phyloP scores from a whole-genome alignment of 306 rosid genomes.

The Echinosophora koreensis region DNA sequence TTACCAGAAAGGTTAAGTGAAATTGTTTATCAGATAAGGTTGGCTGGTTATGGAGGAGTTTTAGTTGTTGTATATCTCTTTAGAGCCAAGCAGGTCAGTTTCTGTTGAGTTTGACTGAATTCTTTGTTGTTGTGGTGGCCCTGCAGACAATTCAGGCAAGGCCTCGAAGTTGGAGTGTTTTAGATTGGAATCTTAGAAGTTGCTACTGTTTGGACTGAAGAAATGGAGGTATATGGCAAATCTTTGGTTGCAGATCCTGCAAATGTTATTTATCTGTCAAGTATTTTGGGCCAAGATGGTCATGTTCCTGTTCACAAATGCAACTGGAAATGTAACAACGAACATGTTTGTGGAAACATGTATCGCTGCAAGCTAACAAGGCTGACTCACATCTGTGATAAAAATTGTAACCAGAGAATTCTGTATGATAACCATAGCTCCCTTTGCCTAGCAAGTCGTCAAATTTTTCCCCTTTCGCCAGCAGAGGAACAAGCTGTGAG shows the following conservation, averaged over 20 bases:
- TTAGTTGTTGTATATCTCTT: slow-evolving; percentile 24
- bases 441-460: slow-evolving; percentile 84
- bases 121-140: slow-evolving; percentile 68
- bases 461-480: slow-evolving; percentile 72
- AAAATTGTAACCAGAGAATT: slow-evolving; percentile 98
- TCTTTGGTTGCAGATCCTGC: slow-evolving; percentile 82
- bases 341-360: slow-evolving; percentile 93
- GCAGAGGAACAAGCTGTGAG: slow-evolving; percentile 89
- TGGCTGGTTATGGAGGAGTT: slow-evolving; percentile 17
- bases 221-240: slow-evolving; percentile 92
- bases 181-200: slow-evolving; percentile 61
- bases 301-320: slow-evolving; percentile 78
- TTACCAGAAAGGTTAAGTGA: slow-evolving; percentile 18
- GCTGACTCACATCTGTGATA: slow-evolving; percentile 98
- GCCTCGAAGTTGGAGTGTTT: slow-evolving; percentile 52
- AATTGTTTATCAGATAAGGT: slow-evolving; percentile 28
- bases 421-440: slow-evolving; percentile 97
- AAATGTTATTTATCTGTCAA: slow-evolving; percentile 93
- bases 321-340: slow-evolving; percentile 94
- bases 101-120: slow-evolving; percentile 60
- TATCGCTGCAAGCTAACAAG: slow-evolving; percentile 95
- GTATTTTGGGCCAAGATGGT: slow-evolving; percentile 90
- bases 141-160: slow-evolving; percentile 69
- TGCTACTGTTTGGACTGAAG: slow-evolving; percentile 50
- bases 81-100: slow-evolving; percentile 34